phyloP scores from a whole-genome alignment of 2,329 filamentous ascomycete genomes.

The Talaromyces sp. region DNA sequence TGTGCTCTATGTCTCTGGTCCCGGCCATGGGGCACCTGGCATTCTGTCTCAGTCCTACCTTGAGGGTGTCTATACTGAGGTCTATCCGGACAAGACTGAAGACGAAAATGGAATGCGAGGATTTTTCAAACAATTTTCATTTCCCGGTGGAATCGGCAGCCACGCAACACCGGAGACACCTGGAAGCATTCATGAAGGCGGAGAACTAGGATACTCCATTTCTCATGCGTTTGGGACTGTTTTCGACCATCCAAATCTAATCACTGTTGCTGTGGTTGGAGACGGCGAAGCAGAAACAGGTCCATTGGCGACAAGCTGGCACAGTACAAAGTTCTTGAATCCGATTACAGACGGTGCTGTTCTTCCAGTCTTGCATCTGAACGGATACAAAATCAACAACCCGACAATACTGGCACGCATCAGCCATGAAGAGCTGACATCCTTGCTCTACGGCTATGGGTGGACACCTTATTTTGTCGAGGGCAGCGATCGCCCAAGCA shows the following conservation, averaged over 20 bases:
- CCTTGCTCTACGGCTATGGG: conserved; percentile 67
- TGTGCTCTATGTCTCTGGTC: conserved; percentile 67
- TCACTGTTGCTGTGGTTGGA: conserved; percentile 71
- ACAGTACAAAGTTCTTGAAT: conserved; percentile 77
- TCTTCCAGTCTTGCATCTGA: conserved; percentile 69
- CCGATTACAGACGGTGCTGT: conserved; percentile 73
- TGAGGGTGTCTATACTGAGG: conserved; percentile 70
- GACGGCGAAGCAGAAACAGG: conserved; percentile 79
- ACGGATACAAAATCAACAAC: conserved; percentile 83
- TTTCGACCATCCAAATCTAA: conserved; percentile 68
- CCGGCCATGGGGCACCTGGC: conserved; percentile 71
- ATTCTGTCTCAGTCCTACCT: conserved; percentile 71
- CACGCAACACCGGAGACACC: conserved; percentile 76
- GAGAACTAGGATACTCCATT: conserved; percentile 74
- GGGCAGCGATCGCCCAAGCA: conserved; percentile 64
- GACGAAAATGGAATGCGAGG: conserved; percentile 62
- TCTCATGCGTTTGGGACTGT: conserved; percentile 74
- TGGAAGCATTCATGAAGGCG: conserved; percentile 70
- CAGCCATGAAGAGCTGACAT: conserved; percentile 64
- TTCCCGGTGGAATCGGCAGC: conserved; percentile 71
- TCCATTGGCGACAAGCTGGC: conserved; percentile 72
- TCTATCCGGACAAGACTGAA: conserved; percentile 68
- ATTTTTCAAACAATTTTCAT: conserved; percentile 80
- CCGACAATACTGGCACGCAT: conserved; percentile 69
- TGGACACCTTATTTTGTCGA: conserved; percentile 78